A percentile compares a stretch with the other conserved stretches of the same genome.
Evolutionary conservation across 768 basidiomycete genomes (phyloP).

Genomic region (Trametes coccinea): DNA sequence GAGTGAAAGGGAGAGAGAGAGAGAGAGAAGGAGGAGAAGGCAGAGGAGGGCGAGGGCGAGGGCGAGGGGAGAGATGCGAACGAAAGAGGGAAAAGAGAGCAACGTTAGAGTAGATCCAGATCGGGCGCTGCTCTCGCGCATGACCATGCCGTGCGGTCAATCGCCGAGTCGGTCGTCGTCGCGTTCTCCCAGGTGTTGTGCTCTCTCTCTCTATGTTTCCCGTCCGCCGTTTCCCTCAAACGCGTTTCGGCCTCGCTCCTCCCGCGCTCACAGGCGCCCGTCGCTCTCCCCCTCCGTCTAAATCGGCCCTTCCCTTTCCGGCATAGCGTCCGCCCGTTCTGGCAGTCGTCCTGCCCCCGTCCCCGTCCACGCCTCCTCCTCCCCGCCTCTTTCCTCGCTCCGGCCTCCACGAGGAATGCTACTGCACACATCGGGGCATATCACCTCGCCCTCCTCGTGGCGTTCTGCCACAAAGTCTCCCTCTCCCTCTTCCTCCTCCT

Average conservation of each 20-base stretch:
- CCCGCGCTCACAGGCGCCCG: neutral
- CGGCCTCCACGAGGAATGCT: neutral
- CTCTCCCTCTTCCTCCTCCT: too few relatives aligned
- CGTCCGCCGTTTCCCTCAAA: neutral
- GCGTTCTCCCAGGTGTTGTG: too few relatives aligned
- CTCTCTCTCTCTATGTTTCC: neutral
- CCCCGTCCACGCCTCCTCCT: neutral
- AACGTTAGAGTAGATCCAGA: neutral
- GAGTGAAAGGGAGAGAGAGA: constrained; percentile 2
- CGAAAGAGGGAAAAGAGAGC: neutral
- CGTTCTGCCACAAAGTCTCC: neutral
- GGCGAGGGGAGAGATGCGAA: neutral
- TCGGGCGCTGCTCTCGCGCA: too few relatives aligned
- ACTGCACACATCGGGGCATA: neutral
- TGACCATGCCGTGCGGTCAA: too few relatives aligned
- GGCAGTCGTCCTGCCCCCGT: neutral
- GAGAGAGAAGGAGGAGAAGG: neutral
- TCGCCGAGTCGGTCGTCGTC: too few relatives aligned
- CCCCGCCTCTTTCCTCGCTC: neutral
- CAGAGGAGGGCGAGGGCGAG: neutral
- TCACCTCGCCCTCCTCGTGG: neutral
- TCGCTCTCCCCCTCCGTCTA: neutral
- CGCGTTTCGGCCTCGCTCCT: neutral
- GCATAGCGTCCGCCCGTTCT: neutral
- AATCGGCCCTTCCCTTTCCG: constrained; percentile 1